Evolutionary conservation across 345 rosid genomes (phyloP).

Genomic region (Geranium brycei): DNA sequence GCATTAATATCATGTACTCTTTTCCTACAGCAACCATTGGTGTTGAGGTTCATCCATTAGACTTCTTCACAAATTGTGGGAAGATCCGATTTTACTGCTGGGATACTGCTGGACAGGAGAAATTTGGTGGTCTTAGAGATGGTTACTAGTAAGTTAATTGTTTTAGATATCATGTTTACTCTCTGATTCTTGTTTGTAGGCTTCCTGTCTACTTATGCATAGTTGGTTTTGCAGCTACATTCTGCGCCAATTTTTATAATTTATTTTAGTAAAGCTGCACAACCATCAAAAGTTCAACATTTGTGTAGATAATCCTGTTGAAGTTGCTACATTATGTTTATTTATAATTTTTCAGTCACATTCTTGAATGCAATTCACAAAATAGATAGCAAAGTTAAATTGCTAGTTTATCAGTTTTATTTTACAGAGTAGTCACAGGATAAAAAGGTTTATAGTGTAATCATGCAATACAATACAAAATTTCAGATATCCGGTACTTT

Average conservation of each 20-base stretch:
- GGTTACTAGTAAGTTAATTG: conserved; percentile 70
- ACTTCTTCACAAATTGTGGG: conserved; percentile 86
- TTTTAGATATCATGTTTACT: not conserved
- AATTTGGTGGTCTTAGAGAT: conserved; percentile 89
- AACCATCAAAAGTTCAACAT: not conserved
- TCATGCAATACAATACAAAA: no score
- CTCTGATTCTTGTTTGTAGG: not conserved
- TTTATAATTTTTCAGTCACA: not conserved
- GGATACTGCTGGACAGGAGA: conserved; percentile 98
- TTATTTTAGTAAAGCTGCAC: not conserved
- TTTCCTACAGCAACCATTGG: conserved; percentile 64
- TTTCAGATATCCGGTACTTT: no score
- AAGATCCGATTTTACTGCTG: conserved; percentile 87
- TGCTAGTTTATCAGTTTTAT: not conserved
- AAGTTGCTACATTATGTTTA: not conserved
- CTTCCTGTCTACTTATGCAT: not conserved
- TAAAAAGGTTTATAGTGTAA: no score
- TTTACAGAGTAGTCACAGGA: not conserved
- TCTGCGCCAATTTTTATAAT: not conserved
- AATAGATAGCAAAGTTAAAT: not conserved
- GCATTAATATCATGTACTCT: not conserved
- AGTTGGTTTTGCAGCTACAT: not conserved
- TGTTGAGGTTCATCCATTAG: conserved; percentile 92
- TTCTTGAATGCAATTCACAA: not conserved
- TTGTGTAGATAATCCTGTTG: not conserved